phyloP scores from a whole-genome alignment of 306 rosid genomes.

The Acacia melanoxylon region DNA sequence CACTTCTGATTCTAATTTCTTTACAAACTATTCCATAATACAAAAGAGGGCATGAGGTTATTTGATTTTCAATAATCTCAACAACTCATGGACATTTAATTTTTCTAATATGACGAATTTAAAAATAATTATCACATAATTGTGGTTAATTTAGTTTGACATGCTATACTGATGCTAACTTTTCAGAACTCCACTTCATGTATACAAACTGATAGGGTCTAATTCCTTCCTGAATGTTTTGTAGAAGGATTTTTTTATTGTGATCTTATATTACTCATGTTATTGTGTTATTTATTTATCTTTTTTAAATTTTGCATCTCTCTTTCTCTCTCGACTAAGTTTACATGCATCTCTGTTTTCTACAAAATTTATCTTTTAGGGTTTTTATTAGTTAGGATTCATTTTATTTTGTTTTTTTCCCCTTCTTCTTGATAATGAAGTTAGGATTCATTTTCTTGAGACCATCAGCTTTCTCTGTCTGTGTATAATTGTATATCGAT shows the following conservation, averaged over 20 bases:
- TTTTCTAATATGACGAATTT: not conserved
- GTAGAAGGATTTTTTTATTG: not conserved
- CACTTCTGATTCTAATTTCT: not conserved
- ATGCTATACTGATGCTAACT: not conserved
- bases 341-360: not conserved
- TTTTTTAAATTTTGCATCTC: not conserved
- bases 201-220: not conserved
- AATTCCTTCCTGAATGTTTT: not conserved
- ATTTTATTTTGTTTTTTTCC: no score
- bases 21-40: no score
- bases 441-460: not conserved
- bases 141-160: not conserved
- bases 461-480: not conserved
- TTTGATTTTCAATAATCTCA: not conserved
- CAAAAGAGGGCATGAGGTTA: not conserved
- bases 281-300: not conserved
- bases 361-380: not conserved
- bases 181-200: not conserved
- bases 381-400: not conserved
- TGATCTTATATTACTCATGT: not conserved
- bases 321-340: not conserved
- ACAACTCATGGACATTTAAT: not conserved
- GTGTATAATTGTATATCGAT: slow-evolving; percentile 22
- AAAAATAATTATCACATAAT: not conserved
- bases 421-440: not conserved